Evolutionary conservation across 192 early-diverging fungal species (phyloP).

Genomic region (Rhizoclosmatium sp.): DNA sequence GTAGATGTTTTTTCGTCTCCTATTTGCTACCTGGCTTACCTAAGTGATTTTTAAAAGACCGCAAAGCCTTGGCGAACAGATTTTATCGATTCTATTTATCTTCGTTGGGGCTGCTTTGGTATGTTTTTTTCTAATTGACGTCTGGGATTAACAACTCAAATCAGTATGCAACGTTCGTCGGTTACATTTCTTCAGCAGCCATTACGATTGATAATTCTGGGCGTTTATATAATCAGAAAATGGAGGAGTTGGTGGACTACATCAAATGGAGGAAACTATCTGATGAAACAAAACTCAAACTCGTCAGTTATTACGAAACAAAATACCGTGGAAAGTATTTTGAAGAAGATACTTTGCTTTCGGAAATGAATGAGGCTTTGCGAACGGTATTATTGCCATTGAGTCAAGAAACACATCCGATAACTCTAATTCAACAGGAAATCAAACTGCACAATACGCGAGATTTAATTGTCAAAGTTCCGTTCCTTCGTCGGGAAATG

Average conservation of each 20-base stretch:
- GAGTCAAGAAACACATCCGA: neutral
- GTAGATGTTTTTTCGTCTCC: no score
- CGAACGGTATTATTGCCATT: slow-evolving; percentile 21
- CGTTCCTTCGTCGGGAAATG: slow-evolving; percentile 36
- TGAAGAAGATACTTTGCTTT: slow-evolving; percentile 19
- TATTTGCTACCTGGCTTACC: no score
- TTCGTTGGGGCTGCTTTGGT: slow-evolving; percentile 6
- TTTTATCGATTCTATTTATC: neutral
- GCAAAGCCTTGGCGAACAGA: neutral
- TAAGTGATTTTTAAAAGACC: no score
- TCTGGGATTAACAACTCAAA: no score
- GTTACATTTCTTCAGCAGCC: slow-evolving; percentile 7
- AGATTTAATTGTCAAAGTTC: slow-evolving; percentile 39
- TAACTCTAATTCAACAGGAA: slow-evolving; percentile 25
- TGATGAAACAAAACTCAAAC: slow-evolving; percentile 20
- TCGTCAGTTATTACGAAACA: slow-evolving; percentile 36
- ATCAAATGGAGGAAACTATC: slow-evolving; percentile 39
- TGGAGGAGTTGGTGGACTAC: slow-evolving; percentile 42
- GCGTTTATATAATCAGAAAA: slow-evolving; percentile 34
- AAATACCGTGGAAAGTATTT: slow-evolving; percentile 29
- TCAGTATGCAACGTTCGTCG: neutral
- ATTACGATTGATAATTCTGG: slow-evolving; percentile 25
- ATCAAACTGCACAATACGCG: slow-evolving; percentile 39
- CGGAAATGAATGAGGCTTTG: slow-evolving; percentile 37
- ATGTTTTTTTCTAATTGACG: neutral